These are phyloP conservation scores for Grigorovia transvaalensis DNA, from an alignment of 805 yeast genomes.

Conservation along the genomic window DNA sequence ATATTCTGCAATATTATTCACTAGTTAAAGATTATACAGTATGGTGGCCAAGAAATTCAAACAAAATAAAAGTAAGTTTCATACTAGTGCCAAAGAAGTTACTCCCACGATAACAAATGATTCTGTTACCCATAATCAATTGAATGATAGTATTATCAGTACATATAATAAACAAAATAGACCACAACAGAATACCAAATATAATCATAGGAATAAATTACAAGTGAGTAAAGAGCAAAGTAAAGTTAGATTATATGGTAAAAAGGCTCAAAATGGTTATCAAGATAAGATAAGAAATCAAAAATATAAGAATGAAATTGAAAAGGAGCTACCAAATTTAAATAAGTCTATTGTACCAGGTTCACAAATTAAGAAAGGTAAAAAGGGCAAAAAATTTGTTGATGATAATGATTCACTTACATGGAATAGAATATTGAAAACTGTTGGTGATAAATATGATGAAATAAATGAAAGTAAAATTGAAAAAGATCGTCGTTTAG, in stretches of 20 bases:
- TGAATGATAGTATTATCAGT: conserved; percentile 42
- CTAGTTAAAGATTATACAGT: no score
- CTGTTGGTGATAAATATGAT: conserved; percentile 76
- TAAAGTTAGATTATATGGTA: conserved; percentile 56
- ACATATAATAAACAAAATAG: conserved; percentile 46
- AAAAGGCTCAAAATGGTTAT: conserved; percentile 28
- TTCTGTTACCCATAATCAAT: conserved; percentile 38
- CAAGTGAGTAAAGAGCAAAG: conserved; percentile 58
- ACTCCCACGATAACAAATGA: conserved; percentile 1
- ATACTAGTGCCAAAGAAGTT: conserved; percentile 1
- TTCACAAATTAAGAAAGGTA: conserved; percentile 62
- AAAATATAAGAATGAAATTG: conserved; percentile 47
- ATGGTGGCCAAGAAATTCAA: conserved; percentile 3
- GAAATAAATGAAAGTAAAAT: conserved; percentile 74
- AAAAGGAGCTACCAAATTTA: conserved; percentile 65
- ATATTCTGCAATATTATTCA: no score
- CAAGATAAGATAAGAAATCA: conserved; percentile 29
- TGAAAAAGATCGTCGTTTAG: conserved; percentile 81
- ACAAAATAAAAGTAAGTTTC: conserved; percentile 1
- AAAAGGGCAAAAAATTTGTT: conserved; percentile 76
- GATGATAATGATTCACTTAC: conserved; percentile 55
- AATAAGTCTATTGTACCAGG: conserved; percentile 86
- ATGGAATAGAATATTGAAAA: conserved; percentile 60
- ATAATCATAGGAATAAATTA: conserved; percentile 34
- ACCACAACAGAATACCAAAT: conserved; percentile 15